Conservation (phyloP, 768 basidiomycete genomes). For the Saitozyma sp. region DNA sequence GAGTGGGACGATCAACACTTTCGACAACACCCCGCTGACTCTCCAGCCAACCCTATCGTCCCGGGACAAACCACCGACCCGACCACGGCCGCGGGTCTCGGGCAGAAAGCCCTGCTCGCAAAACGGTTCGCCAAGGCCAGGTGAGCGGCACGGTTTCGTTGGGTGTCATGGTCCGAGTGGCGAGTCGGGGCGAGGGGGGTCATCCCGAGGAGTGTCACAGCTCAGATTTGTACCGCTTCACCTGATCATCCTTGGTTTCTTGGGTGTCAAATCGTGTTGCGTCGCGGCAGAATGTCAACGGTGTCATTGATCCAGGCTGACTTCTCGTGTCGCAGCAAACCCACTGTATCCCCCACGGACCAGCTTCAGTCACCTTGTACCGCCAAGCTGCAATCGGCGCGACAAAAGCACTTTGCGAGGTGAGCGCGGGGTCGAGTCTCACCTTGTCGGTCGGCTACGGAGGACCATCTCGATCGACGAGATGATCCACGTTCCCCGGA, state of each 20-base stretch:
- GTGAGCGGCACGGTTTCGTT: conserved; percentile 58
- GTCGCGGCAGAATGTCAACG: background rate
- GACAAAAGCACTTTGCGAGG: conserved; percentile 92
- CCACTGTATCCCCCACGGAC: conserved; percentile 89
- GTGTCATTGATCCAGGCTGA: background rate
- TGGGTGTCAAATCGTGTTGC: background rate
- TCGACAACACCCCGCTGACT: background rate
- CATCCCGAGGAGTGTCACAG: background rate
- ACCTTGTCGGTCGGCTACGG: too few relatives aligned
- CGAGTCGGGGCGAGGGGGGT: background rate
- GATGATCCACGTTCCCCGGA: too few relatives aligned
- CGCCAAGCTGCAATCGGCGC: conserved; percentile 84
- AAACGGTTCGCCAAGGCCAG: conserved; percentile 88
- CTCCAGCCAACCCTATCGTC: conserved; percentile 43
- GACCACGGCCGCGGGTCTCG: conserved; percentile 56
- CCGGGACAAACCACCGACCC: conserved; percentile 43
- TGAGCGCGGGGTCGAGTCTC: conserved; percentile 53
- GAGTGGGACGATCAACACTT: background rate
- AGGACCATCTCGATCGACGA: too few relatives aligned
- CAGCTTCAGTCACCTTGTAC: conserved; percentile 90
- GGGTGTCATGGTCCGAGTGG: background rate
- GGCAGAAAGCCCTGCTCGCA: conserved; percentile 85
- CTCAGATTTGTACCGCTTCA: background rate
- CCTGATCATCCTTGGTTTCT: background rate
- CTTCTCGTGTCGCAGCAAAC: conserved; percentile 62